Conservation (phyloP, 441 rosid genomes). For the Erysimum cheiri region DNA sequence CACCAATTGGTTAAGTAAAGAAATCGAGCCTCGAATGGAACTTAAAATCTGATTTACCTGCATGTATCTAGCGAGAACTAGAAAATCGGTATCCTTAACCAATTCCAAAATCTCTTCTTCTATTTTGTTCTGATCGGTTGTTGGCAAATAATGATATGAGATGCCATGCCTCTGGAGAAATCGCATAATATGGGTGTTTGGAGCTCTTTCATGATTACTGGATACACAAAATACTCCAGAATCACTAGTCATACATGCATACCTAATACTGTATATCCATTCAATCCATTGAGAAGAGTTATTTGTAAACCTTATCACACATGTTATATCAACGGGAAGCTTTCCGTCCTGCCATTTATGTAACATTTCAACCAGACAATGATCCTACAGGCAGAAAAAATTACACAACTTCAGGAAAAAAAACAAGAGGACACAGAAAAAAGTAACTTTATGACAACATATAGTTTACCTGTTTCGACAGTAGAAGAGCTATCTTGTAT, state of each 20-base stretch:
- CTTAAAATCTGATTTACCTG: constrained; percentile 66
- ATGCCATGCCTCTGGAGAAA: constrained; percentile 87
- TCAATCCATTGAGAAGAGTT: not conserved
- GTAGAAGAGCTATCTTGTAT: constrained; percentile 79
- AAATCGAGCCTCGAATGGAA: constrained; percentile 28
- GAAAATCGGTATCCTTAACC: constrained; percentile 81
- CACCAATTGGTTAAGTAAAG: not conserved
- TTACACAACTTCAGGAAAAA: constrained; percentile 19
- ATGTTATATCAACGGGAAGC: constrained; percentile 83
- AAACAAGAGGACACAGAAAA: constrained; percentile 1
- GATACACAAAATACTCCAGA: constrained; percentile 20
- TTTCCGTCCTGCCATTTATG: constrained; percentile 91
- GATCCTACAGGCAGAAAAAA: constrained; percentile 62
- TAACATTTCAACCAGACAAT: constrained; percentile 87
- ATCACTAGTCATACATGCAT: constrained; percentile 25
- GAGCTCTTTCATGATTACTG: constrained; percentile 92
- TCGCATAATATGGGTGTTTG: constrained; percentile 81
- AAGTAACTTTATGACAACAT: not conserved
- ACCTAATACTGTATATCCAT: constrained; percentile 3
- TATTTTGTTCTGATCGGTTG: constrained; percentile 61
- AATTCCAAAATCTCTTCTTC: constrained; percentile 81
- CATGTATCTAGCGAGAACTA: constrained; percentile 97
- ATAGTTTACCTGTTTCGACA: constrained; percentile 72
- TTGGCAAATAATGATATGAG: constrained; percentile 74
- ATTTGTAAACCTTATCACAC: constrained; percentile 76